Evolutionary conservation across 805 yeast genomes (phyloP), one percentile per base, ranked within the genome.

Genomic region (Wickerhamomyces strasburgensis): DNA sequence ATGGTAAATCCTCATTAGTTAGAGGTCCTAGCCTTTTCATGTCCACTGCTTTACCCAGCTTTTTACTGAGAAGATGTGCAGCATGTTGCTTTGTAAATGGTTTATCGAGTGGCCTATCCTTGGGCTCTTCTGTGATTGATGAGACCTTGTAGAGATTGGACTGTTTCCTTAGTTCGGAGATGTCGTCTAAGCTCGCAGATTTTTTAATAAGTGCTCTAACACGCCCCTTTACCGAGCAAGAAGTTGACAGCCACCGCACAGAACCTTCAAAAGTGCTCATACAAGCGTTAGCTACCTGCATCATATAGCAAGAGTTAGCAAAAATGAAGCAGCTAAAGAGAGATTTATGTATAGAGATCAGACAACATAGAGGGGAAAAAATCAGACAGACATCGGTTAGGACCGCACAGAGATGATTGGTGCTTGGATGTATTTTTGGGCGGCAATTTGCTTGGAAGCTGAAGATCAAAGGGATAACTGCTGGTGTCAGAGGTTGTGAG

Each of bases 1-100:
- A 56, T 19, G 54, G 44, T 11, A 60, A 27, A 50, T 66, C 70
- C 1, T 57, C 54, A 24, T 60, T 46, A 25, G 60, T 57, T 3
- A 57, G 49, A 0, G 70, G 69, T 0, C 71, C 71, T 5, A 66
- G 34, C 2, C 52, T 43, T 6, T 53, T 29, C 41, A 48, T 39
- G 26, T 44, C 45, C 8, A 56, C 47, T 1, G 49, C 46, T 3
- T 48, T 43, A 3, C 54, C 56, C 1, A 52, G 39, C 2, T 36
- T 16, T 14, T 48, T 46, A 1, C 46, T 29, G 2, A 53, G 39
- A 10, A 52, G 14, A 38, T 43, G 43, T 5, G 57, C 54, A 13
- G 54, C 56, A 28, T 51, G 54, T 19, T 54, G 56, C 19, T 37
- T 44, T 2, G 56, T 43, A 2, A 51, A 30, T 10, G 48, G 43